phyloP scores from a whole-genome alignment of 116 monocot genomes.

The Dioscorea cayenensis region DNA sequence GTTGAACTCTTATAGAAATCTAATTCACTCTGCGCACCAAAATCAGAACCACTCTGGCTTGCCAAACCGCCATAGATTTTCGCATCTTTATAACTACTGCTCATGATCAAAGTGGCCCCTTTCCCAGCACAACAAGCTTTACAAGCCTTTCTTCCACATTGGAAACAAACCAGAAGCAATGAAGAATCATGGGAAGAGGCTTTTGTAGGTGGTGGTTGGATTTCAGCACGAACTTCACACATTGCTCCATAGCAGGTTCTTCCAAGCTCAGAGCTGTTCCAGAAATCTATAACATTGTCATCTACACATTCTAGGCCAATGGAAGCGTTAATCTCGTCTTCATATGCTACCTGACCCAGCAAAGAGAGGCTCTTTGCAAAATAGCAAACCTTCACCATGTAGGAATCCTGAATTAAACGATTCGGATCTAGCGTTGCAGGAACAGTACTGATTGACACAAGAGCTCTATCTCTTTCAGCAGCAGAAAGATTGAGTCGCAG shows the following conservation, averaged over 20 bases:
- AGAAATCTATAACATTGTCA: conserved; percentile 64
- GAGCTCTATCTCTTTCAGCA: conserved; percentile 83
- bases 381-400: conserved; percentile 49
- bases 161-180: conserved; percentile 45
- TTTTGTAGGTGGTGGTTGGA: conserved; percentile 14
- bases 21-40: conserved; percentile 49
- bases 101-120: conserved; percentile 66
- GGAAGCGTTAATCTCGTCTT: conserved; percentile 76
- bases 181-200: conserved; percentile 11
- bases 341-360: conserved; percentile 65
- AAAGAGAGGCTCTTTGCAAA: conserved; percentile 59
- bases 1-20: conserved; percentile 15
- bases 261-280: conserved; percentile 67
- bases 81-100: conserved; percentile 39
- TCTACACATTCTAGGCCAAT: conserved; percentile 58
- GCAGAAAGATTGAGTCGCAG: conserved; percentile 69
- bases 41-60: conserved; percentile 56
- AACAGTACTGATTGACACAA: conserved; percentile 66
- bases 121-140: conserved; percentile 88
- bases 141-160: conserved; percentile 70
- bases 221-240: conserved; percentile 66
- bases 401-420: conserved; percentile 50
- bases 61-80: conserved; percentile 42
- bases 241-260: conserved; percentile 38
- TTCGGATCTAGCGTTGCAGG: conserved; percentile 94